Percentiles rank a stretch among this genome's conserved stretches.
Conservation (phyloP, 257 asterid species). For the Solanum bulbocastanum region DNA sequence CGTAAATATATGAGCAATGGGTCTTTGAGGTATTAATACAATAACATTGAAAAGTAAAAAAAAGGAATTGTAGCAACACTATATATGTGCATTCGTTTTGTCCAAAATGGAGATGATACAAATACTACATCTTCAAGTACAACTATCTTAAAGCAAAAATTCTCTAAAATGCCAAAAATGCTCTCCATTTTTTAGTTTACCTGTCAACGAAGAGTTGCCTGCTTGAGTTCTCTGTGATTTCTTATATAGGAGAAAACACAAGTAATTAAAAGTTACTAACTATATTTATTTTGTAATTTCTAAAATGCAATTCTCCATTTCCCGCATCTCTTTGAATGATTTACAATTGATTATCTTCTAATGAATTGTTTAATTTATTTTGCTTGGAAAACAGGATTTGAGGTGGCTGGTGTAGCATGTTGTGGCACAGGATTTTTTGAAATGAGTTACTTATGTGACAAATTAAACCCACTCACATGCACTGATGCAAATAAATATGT, state of each 20-base stretch:
- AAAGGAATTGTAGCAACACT: not conserved
- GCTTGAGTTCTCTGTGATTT: not conserved
- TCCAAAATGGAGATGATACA: not conserved
- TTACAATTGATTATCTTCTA: not conserved
- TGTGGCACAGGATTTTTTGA: constrained; percentile 86
- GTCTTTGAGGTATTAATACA: not conserved
- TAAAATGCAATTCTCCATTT: not conserved
- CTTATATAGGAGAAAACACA: not conserved
- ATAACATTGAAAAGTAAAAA: not conserved
- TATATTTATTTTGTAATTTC: not conserved
- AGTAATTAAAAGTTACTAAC: not conserved
- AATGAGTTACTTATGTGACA: constrained; percentile 72
- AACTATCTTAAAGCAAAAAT: not conserved
- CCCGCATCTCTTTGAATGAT: not conserved
- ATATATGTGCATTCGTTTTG: not conserved
- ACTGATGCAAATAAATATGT: constrained; percentile 69
- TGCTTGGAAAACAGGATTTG: constrained; percentile 43
- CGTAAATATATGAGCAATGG: not conserved
- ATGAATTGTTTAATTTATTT: not conserved
- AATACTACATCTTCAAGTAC: not conserved
- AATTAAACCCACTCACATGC: constrained; percentile 71
- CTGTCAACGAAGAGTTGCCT: not conserved
- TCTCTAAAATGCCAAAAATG: not conserved
- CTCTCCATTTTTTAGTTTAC: not conserved
- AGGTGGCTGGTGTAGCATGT: constrained; percentile 62